Evolutionary conservation across 31 red algal species (phyloP).

Genomic region (Endocladia muricata): DNA sequence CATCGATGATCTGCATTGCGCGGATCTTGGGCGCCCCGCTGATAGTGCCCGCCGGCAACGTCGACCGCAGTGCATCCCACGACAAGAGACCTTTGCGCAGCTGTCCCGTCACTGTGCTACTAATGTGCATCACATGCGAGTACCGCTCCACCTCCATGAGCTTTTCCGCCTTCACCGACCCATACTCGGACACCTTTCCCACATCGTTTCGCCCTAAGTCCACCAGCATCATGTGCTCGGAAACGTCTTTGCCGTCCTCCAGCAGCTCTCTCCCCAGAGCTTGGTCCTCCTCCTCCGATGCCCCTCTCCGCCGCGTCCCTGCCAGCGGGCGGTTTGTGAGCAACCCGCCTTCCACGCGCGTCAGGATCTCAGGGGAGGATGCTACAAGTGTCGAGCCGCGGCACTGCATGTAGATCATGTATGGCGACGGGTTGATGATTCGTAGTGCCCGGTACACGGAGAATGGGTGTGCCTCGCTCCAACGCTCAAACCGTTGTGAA

Average conservation of each 20-base stretch:
- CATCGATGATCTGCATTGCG: slow-evolving; percentile 98
- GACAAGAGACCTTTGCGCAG: slow-evolving; percentile 69
- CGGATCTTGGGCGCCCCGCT: slow-evolving; percentile 96
- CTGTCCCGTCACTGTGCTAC: slow-evolving; percentile 81
- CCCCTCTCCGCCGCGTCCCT: slow-evolving; percentile 86
- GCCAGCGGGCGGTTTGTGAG: slow-evolving; percentile 95
- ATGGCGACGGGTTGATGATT: slow-evolving; percentile 96
- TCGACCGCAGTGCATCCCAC: slow-evolving; percentile 91
- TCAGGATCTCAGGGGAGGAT: slow-evolving; percentile 94
- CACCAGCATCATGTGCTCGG: slow-evolving; percentile 98
- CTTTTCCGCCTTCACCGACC: slow-evolving; percentile 71
- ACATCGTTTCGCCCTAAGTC: slow-evolving; percentile 99
- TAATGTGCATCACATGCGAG: slow-evolving; percentile 98
- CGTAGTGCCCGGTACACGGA: slow-evolving; percentile 85
- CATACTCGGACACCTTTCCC: slow-evolving; percentile 82
- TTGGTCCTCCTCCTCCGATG: slow-evolving; percentile 83
- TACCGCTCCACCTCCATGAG: slow-evolving; percentile 93
- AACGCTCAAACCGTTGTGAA: slow-evolving; percentile 92
- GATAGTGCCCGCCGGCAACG: slow-evolving; percentile 95
- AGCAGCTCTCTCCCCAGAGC: slow-evolving; percentile 82
- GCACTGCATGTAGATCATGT: slow-evolving; percentile 96
- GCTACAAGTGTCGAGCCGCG: slow-evolving; percentile 77
- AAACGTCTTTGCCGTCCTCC: slow-evolving; percentile 82
- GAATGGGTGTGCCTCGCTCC: slow-evolving; percentile 74
- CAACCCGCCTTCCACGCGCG: slow-evolving; percentile 55